These are phyloP conservation scores for Tephrocybe sp. DNA, from an alignment of 768 basidiomycete species.

Conservation along the genomic window DNA sequence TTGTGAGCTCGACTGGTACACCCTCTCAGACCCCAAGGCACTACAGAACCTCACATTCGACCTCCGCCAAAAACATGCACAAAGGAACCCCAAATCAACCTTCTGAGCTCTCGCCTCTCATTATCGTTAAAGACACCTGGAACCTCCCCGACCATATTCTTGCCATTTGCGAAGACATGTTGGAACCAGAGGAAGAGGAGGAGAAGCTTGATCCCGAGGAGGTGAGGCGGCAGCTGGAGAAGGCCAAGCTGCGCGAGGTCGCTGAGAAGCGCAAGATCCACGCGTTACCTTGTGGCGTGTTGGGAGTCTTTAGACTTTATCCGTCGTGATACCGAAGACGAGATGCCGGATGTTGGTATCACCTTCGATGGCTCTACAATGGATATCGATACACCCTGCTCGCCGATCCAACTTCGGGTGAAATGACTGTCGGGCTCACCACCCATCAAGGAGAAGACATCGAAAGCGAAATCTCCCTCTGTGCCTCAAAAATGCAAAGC, in stretches of 20 bases:
- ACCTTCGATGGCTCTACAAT: conserved; percentile 27
- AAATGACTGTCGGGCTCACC: neutral
- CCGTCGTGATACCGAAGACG: conserved; percentile 57
- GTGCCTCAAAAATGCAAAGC: conserved; percentile 4
- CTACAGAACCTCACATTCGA: conserved; percentile 47
- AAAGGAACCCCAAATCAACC: conserved; percentile 16
- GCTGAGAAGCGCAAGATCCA: conserved; percentile 52
- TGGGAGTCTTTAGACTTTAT: conserved; percentile 45
- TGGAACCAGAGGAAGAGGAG: conserved; percentile 39
- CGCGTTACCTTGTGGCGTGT: conserved; percentile 28
- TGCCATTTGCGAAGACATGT: conserved; percentile 29
- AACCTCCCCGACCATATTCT: conserved; percentile 52
- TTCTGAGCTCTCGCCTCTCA: conserved; percentile 19
- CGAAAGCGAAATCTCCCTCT: too few relatives aligned
- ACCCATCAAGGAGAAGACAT: too few relatives aligned
- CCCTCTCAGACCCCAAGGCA: conserved; percentile 49
- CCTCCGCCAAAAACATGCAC: conserved; percentile 32
- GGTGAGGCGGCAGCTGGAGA: conserved; percentile 41
- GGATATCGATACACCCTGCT: neutral
- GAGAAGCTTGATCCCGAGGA: conserved; percentile 41
- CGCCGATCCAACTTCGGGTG: too few relatives aligned
- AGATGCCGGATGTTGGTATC: conserved; percentile 62
- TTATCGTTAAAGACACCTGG: conserved; percentile 34
- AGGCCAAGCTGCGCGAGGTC: conserved; percentile 54
- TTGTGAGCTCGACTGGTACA: neutral